Conservation (phyloP, 83 land plant genomes). For the Picea abies region DNA sequence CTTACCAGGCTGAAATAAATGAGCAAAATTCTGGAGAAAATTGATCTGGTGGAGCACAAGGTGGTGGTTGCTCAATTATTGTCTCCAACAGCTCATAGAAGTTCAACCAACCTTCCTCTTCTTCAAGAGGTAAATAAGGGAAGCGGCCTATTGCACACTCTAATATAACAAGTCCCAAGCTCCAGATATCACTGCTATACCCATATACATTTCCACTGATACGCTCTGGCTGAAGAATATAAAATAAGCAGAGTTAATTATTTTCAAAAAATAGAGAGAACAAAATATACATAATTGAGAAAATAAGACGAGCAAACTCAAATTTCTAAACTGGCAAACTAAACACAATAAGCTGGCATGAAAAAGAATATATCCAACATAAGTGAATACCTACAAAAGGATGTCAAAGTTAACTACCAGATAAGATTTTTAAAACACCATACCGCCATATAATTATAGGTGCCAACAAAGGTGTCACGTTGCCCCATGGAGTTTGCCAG, state of each 20-base stretch:
- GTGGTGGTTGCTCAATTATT: conserved; percentile 79
- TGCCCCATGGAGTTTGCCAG: conserved; percentile 83
- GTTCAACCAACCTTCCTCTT: conserved; percentile 52
- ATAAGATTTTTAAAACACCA: conserved; percentile 24
- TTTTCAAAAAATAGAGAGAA: neutral
- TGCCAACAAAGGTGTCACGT: conserved; percentile 92
- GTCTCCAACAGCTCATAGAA: conserved; percentile 83
- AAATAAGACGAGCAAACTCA: neutral
- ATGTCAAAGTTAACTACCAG: neutral
- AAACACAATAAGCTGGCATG: neutral
- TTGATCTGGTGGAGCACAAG: conserved; percentile 70
- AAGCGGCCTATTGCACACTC: conserved; percentile 92
- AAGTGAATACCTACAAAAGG: neutral
- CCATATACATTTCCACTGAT: conserved; percentile 70
- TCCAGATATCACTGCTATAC: conserved; percentile 92
- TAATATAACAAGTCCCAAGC: conserved; percentile 80
- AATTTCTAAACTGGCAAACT: neutral
- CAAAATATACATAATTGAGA: neutral
- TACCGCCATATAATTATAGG: conserved; percentile 95
- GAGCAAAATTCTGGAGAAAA: conserved; percentile 96
- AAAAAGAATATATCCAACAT: neutral
- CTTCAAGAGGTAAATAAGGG: conserved; percentile 78
- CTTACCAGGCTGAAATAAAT: conserved; percentile 88
- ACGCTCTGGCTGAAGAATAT: conserved; percentile 76
- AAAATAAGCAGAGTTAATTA: neutral